Conservation (phyloP, 805 yeast genomes). For the Saturnispora halmiae region DNA sequence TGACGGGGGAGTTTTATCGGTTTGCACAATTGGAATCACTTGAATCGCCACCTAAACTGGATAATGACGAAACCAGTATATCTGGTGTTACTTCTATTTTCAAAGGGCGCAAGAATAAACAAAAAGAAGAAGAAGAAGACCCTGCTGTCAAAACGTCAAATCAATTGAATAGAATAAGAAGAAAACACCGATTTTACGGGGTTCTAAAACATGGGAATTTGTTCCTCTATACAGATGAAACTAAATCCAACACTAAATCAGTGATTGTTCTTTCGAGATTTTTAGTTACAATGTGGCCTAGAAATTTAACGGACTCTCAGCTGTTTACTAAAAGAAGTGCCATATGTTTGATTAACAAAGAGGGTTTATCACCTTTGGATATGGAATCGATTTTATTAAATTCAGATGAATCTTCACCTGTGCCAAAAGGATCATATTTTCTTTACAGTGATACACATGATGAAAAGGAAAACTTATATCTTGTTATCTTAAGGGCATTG, state of each 20-base stretch:
- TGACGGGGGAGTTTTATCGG: conserved; percentile 67
- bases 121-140: conserved; percentile 15
- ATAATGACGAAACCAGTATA: background rate
- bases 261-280: conserved; percentile 68
- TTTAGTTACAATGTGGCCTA: conserved; percentile 80
- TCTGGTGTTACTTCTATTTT: conserved; percentile 3
- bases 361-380: conserved; percentile 3
- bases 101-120: conserved; percentile 5
- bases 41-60: conserved; percentile 11
- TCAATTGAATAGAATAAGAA: conserved; percentile 32
- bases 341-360: conserved; percentile 56
- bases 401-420: conserved; percentile 20
- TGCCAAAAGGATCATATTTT: conserved; percentile 40
- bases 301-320: conserved; percentile 61
- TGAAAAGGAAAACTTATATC: conserved; percentile 92
- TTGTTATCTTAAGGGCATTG: conserved; percentile 70
- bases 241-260: conserved; percentile 56
- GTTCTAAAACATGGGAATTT: conserved; percentile 80
- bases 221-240: conserved; percentile 70
- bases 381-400: conserved; percentile 21
- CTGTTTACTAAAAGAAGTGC: conserved; percentile 75
- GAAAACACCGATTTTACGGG: conserved; percentile 57
- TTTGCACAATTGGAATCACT: conserved; percentile 33
- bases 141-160: conserved; percentile 29
- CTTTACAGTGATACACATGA: conserved; percentile 68